Conservation (phyloP, 164 flowering plant genomes). For the Nymphaea thermarum region DNA sequence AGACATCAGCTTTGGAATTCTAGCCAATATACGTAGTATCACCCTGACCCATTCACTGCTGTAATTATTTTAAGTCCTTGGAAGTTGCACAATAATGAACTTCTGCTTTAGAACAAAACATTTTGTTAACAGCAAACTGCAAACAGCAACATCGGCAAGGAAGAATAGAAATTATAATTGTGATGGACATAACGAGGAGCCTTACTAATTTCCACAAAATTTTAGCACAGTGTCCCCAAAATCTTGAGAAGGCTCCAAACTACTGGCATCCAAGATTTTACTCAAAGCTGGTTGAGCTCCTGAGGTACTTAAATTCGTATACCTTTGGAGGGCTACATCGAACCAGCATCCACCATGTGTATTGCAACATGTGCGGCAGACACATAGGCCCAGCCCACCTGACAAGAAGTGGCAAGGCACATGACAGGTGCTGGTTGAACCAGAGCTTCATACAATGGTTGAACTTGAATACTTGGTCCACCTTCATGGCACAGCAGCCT, state of each 20-base stretch:
- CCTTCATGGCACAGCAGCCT: background rate
- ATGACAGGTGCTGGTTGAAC: background rate
- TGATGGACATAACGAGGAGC: too few species aligned
- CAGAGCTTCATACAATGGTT: background rate
- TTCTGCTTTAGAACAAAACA: too few species aligned
- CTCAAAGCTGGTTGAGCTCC: background rate
- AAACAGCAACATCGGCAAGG: too few species aligned
- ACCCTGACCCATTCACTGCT: background rate
- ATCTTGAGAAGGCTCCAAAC: background rate
- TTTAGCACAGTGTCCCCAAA: background rate
- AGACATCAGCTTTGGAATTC: background rate
- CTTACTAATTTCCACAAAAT: too few species aligned
- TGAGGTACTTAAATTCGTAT: background rate
- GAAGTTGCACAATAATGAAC: background rate
- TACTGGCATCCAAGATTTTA: too few species aligned
- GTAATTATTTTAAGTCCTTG: background rate
- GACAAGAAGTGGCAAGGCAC: background rate
- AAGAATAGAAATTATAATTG: too few species aligned
- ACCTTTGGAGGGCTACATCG: background rate
- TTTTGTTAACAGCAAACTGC: too few species aligned
- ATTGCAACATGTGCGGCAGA: background rate
- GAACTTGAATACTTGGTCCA: background rate
- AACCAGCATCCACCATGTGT: background rate
- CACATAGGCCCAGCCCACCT: background rate
- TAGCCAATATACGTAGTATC: background rate